phyloP scores from a whole-genome alignment of 495 filamentous ascomycete genomes.

The Lepraria neglecta region DNA sequence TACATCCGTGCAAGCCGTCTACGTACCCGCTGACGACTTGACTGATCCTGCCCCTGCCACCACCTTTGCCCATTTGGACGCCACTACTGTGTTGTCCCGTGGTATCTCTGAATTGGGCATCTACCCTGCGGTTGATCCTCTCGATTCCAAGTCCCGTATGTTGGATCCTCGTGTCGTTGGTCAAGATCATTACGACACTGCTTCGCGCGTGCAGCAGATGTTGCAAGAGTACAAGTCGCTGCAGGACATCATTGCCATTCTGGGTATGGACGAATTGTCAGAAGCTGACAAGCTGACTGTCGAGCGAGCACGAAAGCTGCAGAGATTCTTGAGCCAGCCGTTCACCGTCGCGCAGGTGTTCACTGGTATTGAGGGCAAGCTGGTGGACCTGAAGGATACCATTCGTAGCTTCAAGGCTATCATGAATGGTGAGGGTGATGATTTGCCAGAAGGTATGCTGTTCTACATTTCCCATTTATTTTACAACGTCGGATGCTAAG shows the following conservation, averaged over 20 bases:
- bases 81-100: slow-evolving; percentile 99
- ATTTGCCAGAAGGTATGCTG: slow-evolving; percentile 74
- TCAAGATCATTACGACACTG: slow-evolving; percentile 93
- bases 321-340: slow-evolving; percentile 98
- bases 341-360: slow-evolving; percentile 99
- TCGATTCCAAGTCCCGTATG: slow-evolving; percentile 99
- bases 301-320: slow-evolving; percentile 99
- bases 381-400: slow-evolving; percentile 98
- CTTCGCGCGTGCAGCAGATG: slow-evolving; percentile 94
- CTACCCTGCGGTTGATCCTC: slow-evolving; percentile 98
- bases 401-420: slow-evolving; percentile 96
- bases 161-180: slow-evolving; percentile 97
- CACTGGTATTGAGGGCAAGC: slow-evolving; percentile 96
- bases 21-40: slow-evolving; percentile 99
- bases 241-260: slow-evolving; percentile 99
- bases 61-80: slow-evolving; percentile 99
- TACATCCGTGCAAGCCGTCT: slow-evolving; percentile 99
- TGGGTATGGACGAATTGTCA: slow-evolving; percentile 99
- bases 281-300: slow-evolving; percentile 99
- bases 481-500: slow-evolving; percentile 15
- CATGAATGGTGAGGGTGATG: slow-evolving; percentile 89
- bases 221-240: slow-evolving; percentile 99
- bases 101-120: slow-evolving; percentile 99
- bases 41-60: slow-evolving; percentile 99
- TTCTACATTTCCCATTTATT: background rate